phyloP scores from a whole-genome alignment of 495 filamentous ascomycete genomes.

The Trichoderma reesei region DNA sequence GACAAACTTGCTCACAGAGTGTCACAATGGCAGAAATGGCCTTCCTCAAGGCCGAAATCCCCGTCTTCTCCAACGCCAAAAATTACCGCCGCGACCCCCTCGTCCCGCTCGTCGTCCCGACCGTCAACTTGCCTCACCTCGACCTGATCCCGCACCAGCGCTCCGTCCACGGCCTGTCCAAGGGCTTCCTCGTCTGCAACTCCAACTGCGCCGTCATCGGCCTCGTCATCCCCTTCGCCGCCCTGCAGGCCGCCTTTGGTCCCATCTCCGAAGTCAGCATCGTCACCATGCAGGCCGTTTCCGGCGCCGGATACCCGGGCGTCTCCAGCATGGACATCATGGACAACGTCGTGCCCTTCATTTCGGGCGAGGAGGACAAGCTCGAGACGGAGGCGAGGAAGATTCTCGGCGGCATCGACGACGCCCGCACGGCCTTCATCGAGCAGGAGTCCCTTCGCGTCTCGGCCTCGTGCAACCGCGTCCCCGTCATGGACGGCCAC shows the following conservation, averaged over 20 bases:
- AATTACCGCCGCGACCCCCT: slow-evolving; percentile 76
- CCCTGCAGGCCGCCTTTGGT: slow-evolving; percentile 67
- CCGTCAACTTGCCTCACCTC: slow-evolving; percentile 72
- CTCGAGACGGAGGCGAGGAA: slow-evolving; percentile 77
- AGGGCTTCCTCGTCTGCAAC: slow-evolving; percentile 81
- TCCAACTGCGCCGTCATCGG: slow-evolving; percentile 88
- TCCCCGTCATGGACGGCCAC: slow-evolving; percentile 77
- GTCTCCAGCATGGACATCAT: slow-evolving; percentile 63
- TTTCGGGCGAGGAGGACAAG: slow-evolving; percentile 84
- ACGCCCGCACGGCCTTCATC: slow-evolving; percentile 53
- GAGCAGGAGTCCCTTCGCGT: slow-evolving; percentile 55
- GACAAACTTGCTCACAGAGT: no score
- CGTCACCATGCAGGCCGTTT: slow-evolving; percentile 81
- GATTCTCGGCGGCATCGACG: slow-evolving; percentile 64
- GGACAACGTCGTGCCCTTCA: slow-evolving; percentile 81
- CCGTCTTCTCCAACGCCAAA: slow-evolving; percentile 84
- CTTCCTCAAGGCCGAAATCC: slow-evolving; percentile 67
- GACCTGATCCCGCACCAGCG: slow-evolving; percentile 69
- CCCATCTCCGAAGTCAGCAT: slow-evolving; percentile 64
- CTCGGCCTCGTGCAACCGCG: slow-evolving; percentile 73
- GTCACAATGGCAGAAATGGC: slow-evolving; percentile 48
- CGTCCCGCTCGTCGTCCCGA: slow-evolving; percentile 78
- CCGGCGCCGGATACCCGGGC: slow-evolving; percentile 80
- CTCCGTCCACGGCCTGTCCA: slow-evolving; percentile 51
- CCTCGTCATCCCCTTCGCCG: slow-evolving; percentile 80